phyloP scores from a whole-genome alignment of 495 filamentous ascomycete species.

The Pyronema omphalodes region DNA sequence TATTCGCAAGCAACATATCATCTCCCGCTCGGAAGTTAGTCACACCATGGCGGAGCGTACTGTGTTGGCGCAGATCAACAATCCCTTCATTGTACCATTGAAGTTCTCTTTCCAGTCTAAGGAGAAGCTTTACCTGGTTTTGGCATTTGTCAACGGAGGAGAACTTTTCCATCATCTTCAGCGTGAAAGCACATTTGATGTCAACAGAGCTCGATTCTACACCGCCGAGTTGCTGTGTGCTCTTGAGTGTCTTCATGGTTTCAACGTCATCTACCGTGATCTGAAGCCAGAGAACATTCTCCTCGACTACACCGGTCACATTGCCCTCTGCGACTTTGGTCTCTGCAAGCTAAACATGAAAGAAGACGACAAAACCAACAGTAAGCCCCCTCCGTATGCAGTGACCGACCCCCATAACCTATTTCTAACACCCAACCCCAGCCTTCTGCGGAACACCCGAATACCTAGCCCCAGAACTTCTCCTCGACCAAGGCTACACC shows the following conservation, averaged over 20 bases:
- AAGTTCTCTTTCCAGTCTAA: constrained; percentile 99
- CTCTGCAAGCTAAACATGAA: constrained; percentile 99
- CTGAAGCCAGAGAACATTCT: constrained; percentile 98
- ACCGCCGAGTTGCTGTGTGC: constrained; percentile 94
- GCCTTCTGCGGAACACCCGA: constrained; percentile 97
- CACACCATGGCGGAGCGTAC: constrained; percentile 97
- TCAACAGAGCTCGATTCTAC: constrained; percentile 93
- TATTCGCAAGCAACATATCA: constrained; percentile 96
- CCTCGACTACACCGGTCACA: constrained; percentile 93
- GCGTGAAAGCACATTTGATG: constrained; percentile 91
- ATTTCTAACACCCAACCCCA: constrained; percentile 26
- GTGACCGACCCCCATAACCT: not conserved
- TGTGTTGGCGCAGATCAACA: constrained; percentile 97
- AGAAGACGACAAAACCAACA: constrained; percentile 96
- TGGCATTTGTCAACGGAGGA: constrained; percentile 95
- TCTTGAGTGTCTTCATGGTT: constrained; percentile 90
- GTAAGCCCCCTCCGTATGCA: constrained; percentile 28
- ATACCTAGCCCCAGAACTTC: constrained; percentile 87
- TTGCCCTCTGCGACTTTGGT: constrained; percentile 95
- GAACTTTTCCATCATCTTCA: constrained; percentile 97
- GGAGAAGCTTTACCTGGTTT: constrained; percentile 91
- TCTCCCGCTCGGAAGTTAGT: constrained; percentile 91
- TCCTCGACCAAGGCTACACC: constrained; percentile 89
- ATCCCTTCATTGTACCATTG: constrained; percentile 94
- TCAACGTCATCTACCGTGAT: constrained; percentile 98